Evolutionary conservation across 2,329 filamentous ascomycete genomes (phyloP), one percentile per base, ranked within the genome.

Genomic region (Colletotrichum musae): DNA sequence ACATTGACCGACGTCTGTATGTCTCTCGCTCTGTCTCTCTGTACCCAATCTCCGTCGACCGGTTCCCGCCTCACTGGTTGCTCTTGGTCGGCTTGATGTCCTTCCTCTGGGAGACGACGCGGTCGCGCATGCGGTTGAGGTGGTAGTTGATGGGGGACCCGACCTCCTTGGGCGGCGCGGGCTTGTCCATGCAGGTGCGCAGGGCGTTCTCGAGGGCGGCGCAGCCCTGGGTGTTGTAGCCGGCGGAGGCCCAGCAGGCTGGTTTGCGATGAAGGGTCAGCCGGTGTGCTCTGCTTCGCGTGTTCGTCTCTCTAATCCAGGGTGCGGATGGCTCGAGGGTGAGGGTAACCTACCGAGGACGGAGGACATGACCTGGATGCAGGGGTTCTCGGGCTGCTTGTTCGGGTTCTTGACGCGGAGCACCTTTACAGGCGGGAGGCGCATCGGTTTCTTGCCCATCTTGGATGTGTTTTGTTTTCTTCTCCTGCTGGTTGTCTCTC

Each of bases 101-200:
- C 63, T 67, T 67, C 24, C 26, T 48, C 39, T 69, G 52, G 5
- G 64, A 64, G 10, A 70, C 48, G 39, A 69, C 50, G 43, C 56
- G 64, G 54, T 70, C 92, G 87, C 83, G 91, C 88, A 85, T 97
- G 85, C 96, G 89, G 73, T 89, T 88, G 51, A 98, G 85, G 80
- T 98, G 95, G 86, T 95, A 95, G 83, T 98, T 98, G 88, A 98
- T 94, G 80, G 91, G 95, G 84, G 91, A 94, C 78, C 89, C 88
- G 39, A 79, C 76, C 59, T 80, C 77, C 13, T 81, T 75, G 51
- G 81, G 75, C 68, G 79, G 85, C 85, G 77, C 89, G 71, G 92
- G 91, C 64, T 88, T 88, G 84, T 98, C 95, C 94, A 98, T 97
- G 82, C 90, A 93, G 39, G 81, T 80, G 32, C 91, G 87, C 69